These are phyloP conservation scores for Podospora conica DNA, from an alignment of 495 filamentous ascomycete species.

Conservation along the genomic window DNA sequence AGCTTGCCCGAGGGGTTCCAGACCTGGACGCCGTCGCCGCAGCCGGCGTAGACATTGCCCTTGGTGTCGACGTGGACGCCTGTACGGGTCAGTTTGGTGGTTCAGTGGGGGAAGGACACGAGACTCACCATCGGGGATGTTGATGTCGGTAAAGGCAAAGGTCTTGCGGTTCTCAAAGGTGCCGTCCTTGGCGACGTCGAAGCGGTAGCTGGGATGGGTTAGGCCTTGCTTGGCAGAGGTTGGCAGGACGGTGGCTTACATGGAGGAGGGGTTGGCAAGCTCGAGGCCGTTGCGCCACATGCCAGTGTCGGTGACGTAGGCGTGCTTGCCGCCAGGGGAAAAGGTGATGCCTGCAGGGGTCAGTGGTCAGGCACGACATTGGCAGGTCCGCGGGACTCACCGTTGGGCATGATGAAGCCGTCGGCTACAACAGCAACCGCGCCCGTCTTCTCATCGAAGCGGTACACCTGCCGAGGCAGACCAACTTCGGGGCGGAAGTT, in stretches of 20 bases:
- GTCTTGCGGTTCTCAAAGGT: constrained; percentile 42
- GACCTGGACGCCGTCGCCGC: constrained; percentile 57
- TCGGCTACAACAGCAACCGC: constrained; percentile 49
- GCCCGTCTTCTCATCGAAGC: constrained; percentile 42
- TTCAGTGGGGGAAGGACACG: neutral
- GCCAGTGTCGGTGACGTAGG: constrained; percentile 55
- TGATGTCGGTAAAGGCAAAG: constrained; percentile 51
- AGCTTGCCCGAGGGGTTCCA: constrained; percentile 52
- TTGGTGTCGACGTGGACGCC: constrained; percentile 51
- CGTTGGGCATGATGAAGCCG: constrained; percentile 51
- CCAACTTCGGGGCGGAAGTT: constrained; percentile 47
- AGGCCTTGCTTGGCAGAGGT: neutral
- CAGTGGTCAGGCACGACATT: neutral
- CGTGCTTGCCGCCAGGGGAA: constrained; percentile 44
- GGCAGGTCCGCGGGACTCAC: constrained; percentile 13
- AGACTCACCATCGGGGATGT: constrained; percentile 48
- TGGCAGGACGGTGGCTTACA: constrained; percentile 24
- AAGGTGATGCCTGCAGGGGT: constrained; percentile 43
- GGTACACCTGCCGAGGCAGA: constrained; percentile 52
- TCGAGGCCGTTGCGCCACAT: constrained; percentile 30
- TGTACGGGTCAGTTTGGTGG: neutral
- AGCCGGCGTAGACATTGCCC: constrained; percentile 56
- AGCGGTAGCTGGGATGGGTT: constrained; percentile 31
- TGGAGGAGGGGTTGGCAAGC: constrained; percentile 28
- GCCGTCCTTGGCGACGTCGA: constrained; percentile 34